Conservation (phyloP, 2,329 filamentous ascomycete genomes). For the Ceratocystis harringtonii region DNA sequence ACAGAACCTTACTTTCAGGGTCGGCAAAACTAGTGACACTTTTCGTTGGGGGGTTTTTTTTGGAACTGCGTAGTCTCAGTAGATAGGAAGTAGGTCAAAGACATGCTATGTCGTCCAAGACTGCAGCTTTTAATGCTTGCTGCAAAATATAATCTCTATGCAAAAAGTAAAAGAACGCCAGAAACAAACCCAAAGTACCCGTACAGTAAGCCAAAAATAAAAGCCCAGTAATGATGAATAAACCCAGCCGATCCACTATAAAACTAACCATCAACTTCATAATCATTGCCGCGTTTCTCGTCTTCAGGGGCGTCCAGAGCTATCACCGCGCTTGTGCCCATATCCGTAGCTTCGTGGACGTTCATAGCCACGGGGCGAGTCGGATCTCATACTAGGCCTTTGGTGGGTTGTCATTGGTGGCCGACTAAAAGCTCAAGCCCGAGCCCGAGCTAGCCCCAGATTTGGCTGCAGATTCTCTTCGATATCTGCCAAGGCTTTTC, state of each 20-base stretch:
- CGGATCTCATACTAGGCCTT: not conserved
- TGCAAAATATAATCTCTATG: not conserved
- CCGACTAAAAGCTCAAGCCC: not conserved
- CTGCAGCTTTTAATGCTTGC: not conserved
- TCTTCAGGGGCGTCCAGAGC: not conserved
- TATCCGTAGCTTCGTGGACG: not conserved
- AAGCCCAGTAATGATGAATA: not conserved
- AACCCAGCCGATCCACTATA: not conserved
- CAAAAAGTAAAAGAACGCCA: not conserved
- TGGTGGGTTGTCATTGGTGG: conserved; percentile 3
- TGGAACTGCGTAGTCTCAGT: too few species aligned
- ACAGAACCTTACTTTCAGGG: too few species aligned
- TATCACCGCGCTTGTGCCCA: not conserved
- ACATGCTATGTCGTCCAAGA: too few species aligned
- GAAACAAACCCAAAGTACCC: not conserved
- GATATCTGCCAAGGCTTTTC: not conserved
- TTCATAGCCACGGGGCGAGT: not conserved
- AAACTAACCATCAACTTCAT: not conserved
- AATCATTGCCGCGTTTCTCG: not conserved
- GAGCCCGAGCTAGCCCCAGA: conserved; percentile 32
- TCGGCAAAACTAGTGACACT: too few species aligned
- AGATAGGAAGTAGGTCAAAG: too few species aligned
- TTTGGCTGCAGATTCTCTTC: not conserved
- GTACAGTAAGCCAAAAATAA: not conserved
- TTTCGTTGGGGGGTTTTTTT: too few species aligned